Percentiles rank a stretch among this genome's conserved stretches.
Conservation (phyloP, 306 rosid genomes). For the Sphenostylis stenocarpa region DNA sequence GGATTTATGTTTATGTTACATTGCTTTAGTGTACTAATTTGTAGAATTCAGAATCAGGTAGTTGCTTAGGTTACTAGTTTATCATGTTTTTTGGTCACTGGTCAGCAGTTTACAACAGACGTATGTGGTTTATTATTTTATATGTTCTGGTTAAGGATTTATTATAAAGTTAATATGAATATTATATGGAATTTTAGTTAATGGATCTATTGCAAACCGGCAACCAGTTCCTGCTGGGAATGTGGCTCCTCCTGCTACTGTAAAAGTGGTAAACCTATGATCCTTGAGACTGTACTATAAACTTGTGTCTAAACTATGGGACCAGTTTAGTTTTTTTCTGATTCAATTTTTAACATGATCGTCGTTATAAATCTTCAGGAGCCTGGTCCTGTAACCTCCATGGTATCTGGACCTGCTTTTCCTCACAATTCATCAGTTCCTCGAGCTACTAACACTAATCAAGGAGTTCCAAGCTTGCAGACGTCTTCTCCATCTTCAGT, state of each 20-base stretch:
- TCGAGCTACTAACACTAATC: conserved; percentile 66
- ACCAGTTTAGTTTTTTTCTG: background rate
- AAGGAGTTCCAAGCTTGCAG: conserved; percentile 85
- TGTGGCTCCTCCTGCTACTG: conserved; percentile 76
- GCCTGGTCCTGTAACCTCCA: conserved; percentile 74
- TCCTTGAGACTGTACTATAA: background rate
- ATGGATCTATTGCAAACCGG: conserved; percentile 76
- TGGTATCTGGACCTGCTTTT: conserved; percentile 70
- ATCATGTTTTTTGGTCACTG: conserved; percentile 15
- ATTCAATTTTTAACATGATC: conserved; percentile 20
- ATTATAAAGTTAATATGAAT: conserved; percentile 5
- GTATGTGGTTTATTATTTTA: conserved; percentile 19
- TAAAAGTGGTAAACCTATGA: conserved; percentile 77
- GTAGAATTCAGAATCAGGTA: conserved; percentile 2
- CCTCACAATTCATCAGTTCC: conserved; percentile 67
- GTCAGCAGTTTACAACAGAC: background rate
- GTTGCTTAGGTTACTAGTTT: conserved; percentile 4
- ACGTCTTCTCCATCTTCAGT: conserved; percentile 81
- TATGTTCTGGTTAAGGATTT: conserved; percentile 30
- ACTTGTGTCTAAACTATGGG: background rate
- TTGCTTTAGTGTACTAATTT: background rate
- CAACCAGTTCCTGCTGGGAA: conserved; percentile 66
- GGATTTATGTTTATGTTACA: background rate
- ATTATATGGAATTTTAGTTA: conserved; percentile 52
- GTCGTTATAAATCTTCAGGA: conserved; percentile 58